Conservation (phyloP, 306 rosid genomes). For the Citrullus colocynthis region DNA sequence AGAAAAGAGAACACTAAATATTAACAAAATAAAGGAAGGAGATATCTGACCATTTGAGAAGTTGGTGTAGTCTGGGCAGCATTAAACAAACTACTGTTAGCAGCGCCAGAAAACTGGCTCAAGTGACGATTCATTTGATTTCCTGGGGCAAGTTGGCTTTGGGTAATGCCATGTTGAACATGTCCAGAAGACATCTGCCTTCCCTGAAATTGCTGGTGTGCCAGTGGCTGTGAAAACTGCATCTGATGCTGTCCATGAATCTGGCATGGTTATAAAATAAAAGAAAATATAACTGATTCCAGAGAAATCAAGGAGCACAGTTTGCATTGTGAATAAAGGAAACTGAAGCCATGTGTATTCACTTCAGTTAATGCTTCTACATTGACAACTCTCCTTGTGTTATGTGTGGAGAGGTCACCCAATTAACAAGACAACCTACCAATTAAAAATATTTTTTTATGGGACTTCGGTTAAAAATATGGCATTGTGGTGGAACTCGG, state of each 20-base stretch:
- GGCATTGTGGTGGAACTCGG: background rate
- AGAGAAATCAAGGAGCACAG: slow-evolving; percentile 7
- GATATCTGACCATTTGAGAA: slow-evolving; percentile 64
- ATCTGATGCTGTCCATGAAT: slow-evolving; percentile 82
- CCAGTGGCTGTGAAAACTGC: slow-evolving; percentile 82
- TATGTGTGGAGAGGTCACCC: background rate
- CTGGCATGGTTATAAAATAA: slow-evolving; percentile 26
- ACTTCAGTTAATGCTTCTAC: background rate
- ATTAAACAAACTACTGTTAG: slow-evolving; percentile 72
- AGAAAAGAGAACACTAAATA: background rate
- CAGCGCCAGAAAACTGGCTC: slow-evolving; percentile 64
- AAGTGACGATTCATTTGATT: slow-evolving; percentile 71
- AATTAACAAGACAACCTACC: background rate
- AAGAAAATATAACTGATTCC: slow-evolving; percentile 1
- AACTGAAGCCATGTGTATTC: background rate
- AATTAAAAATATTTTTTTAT: background rate
- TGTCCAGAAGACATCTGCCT: slow-evolving; percentile 83
- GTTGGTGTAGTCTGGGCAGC: slow-evolving; percentile 80
- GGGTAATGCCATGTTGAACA: slow-evolving; percentile 77
- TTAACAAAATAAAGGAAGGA: slow-evolving; percentile 1
- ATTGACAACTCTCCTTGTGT: background rate
- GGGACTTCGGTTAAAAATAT: background rate
- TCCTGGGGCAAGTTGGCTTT: slow-evolving; percentile 87
- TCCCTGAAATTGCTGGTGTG: slow-evolving; percentile 84
- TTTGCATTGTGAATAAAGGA: background rate